Base-by-base conservation (phyloP, 2,329 filamentous ascomycete species). In the Paraphoma chrysanthemicola region DNA sequence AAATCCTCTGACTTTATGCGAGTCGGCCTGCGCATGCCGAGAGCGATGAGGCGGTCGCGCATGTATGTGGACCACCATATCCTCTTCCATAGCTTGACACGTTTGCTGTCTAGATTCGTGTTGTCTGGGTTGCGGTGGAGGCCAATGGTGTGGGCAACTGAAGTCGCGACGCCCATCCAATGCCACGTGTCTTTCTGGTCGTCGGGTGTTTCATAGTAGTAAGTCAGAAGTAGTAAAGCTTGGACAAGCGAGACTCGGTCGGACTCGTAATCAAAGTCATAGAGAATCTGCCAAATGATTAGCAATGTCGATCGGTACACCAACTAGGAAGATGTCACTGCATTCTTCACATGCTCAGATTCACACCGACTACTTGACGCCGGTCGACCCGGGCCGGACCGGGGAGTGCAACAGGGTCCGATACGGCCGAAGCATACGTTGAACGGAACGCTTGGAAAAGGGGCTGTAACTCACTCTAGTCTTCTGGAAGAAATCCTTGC, bases 1-100 rank as follows among this genome's bases (percentile, higher is more conserved):
- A 92, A 97, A 74, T 97, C 93, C 68, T 95, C 91, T 57, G 93
- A 89, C 82, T 96, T 96, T 77, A 97, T 96, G 51, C 93, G 85
- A 39, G 93, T 97, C 4, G 93, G 93, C 51, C 94, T 87, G 54
- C 94, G 87, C 93, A 97, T 97, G 53, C 94, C 94, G 11, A 98
- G 81, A 1, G 94, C 94, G 61, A 97, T 93, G 42, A 97, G 84
- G 47, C 93, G 90, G 77, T 98, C 94, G 52, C 93, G 89, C 87
- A 97, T 97, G 72, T 96, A 97, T 62, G 92, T 96, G 31, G 91
- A 96, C 94, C 94, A 98, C 94, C 94, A 98, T 66, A 97, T 95
- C 51, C 93, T 86, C 79, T 96, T 97, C 91, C 93, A 96, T 48
- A 97, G 81, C 69, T 88, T 91, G 72, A 93, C 90, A 69, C 91